These are phyloP conservation scores for Coprinopsis strossmayeri DNA, from an alignment of 768 basidiomycete species.

Conservation along the genomic window DNA sequence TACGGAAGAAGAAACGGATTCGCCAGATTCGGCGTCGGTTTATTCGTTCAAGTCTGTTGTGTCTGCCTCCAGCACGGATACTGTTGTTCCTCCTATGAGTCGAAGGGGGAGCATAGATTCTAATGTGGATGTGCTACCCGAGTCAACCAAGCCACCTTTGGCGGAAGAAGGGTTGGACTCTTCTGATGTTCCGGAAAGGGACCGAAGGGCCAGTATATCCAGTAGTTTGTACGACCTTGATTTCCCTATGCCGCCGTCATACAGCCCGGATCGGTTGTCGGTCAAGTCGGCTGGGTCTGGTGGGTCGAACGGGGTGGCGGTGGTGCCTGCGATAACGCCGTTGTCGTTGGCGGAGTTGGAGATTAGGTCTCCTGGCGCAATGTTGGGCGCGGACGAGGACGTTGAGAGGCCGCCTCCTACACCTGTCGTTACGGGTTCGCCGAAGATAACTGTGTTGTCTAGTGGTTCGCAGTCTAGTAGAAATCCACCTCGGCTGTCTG, in stretches of 20 bases:
- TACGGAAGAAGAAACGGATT: background rate
- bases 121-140: background rate
- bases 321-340: background rate
- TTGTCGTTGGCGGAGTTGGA: background rate
- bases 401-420: constrained; percentile 6
- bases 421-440: background rate
- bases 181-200: background rate
- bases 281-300: too few species aligned
- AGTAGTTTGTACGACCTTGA: background rate
- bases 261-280: background rate
- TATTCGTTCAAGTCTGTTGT: background rate
- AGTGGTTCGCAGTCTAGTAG: background rate
- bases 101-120: background rate
- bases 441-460: too few species aligned
- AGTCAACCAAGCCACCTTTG: background rate
- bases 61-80: constrained; percentile 4
- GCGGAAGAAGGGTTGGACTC: background rate
- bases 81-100: constrained; percentile 4
- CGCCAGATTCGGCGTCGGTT: background rate
- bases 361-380: background rate
- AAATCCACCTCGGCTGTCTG: background rate
- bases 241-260: constrained; percentile 9
- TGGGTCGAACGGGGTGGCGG: background rate
- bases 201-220: background rate
- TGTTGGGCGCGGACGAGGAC: constrained; percentile 5